Percentiles rank a stretch among this genome's conserved stretches.
Conservation (phyloP, 805 yeast species). For the Cyberlindnera lachancei region DNA sequence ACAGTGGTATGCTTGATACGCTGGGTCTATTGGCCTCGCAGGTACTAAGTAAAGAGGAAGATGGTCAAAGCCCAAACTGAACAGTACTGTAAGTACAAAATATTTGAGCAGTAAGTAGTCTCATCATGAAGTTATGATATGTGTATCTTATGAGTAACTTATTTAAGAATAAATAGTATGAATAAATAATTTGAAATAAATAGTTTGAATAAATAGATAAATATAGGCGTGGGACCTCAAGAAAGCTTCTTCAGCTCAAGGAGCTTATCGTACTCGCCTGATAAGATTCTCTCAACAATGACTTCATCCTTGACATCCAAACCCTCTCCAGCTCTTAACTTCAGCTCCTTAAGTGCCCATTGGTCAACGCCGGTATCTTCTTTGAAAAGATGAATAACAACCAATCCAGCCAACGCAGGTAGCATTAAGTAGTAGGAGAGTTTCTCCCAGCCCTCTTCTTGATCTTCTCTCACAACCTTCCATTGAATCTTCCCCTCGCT, state of each 20-base stretch:
- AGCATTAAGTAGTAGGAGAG: conserved; percentile 64
- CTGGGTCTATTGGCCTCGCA: conserved; percentile 50
- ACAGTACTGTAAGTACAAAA: too few relatives aligned
- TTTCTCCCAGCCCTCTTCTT: conserved; percentile 81
- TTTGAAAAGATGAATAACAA: conserved; percentile 43
- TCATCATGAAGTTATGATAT: too few relatives aligned
- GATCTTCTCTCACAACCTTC: conserved; percentile 67
- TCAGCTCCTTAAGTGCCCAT: conserved; percentile 81
- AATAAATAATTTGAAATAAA: conserved; percentile 2
- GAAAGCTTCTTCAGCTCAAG: conserved; percentile 40
- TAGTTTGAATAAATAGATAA: conserved; percentile 10
- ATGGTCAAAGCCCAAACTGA: too few relatives aligned
- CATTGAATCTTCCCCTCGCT: conserved; percentile 72
- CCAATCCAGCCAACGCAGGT: conserved; percentile 57
- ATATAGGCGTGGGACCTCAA: conserved; percentile 3
- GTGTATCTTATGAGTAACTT: too few relatives aligned
- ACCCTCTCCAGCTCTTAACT: conserved; percentile 67
- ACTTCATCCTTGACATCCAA: conserved; percentile 64
- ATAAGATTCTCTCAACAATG: conserved; percentile 72
- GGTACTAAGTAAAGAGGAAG: conserved; percentile 33
- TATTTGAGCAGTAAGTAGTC: too few relatives aligned
- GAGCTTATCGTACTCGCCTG: conserved; percentile 76
- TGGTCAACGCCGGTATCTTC: conserved; percentile 46
- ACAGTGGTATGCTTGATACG: conserved; percentile 35
- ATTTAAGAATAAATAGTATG: conserved; percentile 1